Conservation (phyloP, 352 stramenopile species). For the Pythium pyrilobum region DNA sequence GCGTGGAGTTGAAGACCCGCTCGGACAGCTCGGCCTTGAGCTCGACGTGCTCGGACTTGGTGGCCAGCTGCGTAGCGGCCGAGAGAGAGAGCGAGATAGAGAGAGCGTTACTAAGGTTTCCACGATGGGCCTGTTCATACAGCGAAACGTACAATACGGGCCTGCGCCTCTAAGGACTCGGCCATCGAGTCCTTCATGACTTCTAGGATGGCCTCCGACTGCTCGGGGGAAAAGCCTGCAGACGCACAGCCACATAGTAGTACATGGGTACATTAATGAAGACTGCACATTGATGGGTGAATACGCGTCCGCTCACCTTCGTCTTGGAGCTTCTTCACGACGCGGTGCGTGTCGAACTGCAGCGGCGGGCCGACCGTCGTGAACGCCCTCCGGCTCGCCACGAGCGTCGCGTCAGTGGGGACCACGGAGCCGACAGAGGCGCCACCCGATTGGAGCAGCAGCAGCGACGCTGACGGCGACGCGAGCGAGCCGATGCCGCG, state of each 20-base stretch:
- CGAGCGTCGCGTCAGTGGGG: too few species aligned
- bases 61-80: constrained; percentile 45
- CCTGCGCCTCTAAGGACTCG: constrained; percentile 67
- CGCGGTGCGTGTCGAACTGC: constrained; percentile 53
- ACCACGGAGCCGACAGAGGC: too few species aligned
- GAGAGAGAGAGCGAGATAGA: too few species aligned
- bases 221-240: constrained; percentile 58
- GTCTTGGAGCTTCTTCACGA: constrained; percentile 68
- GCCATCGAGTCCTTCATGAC: constrained; percentile 82
- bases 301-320: constrained; percentile 33
- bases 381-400: not conserved
- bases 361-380: constrained; percentile 15
- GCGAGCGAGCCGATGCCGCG: not conserved
- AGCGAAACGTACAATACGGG: constrained; percentile 36
- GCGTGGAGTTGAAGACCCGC: constrained; percentile 85
- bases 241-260: not conserved
- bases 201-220: constrained; percentile 75
- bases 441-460: not conserved
- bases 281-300: not conserved
- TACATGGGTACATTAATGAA: not conserved
- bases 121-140: too few species aligned
- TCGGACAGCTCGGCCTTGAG: constrained; percentile 83
- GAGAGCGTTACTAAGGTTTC: too few species aligned
- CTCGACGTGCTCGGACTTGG: constrained; percentile 84
- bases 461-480: not conserved